These are phyloP conservation scores for Fusarium albidum DNA, from an alignment of 2,329 filamentous ascomycete species.

Conservation along the genomic window DNA sequence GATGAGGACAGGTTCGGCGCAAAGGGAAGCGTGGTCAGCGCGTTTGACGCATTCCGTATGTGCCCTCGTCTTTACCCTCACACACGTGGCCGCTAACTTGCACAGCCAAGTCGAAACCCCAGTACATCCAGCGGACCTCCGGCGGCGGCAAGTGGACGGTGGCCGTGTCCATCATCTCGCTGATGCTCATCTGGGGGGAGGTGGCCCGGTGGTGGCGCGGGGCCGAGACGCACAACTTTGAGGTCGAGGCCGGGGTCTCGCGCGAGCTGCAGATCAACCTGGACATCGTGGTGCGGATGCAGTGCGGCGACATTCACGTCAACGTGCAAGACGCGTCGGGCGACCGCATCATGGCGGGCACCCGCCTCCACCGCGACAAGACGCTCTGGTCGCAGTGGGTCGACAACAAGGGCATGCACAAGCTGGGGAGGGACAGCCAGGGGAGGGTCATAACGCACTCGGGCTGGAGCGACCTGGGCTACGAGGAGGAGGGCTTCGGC, in stretches of 20 bases:
- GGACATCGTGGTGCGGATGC: constrained; percentile 91
- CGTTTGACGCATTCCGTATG: constrained; percentile 97
- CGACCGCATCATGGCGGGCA: constrained; percentile 86
- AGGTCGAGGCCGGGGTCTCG: constrained; percentile 89
- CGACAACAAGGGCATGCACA: constrained; percentile 71
- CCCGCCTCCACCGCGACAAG: constrained; percentile 75
- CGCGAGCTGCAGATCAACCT: constrained; percentile 93
- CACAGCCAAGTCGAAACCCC: constrained; percentile 91
- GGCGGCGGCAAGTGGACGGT: constrained; percentile 96
- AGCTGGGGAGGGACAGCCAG: constrained; percentile 62
- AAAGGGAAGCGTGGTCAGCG: constrained; percentile 73
- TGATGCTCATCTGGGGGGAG: constrained; percentile 80
- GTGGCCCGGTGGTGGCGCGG: constrained; percentile 84
- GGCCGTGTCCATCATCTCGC: constrained; percentile 77
- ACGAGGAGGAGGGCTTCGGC: constrained; percentile 71
- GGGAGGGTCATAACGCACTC: constrained; percentile 65
- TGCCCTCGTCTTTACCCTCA: constrained; percentile 4
- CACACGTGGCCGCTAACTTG: no score
- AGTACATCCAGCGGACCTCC: constrained; percentile 84
- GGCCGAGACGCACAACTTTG: constrained; percentile 86
- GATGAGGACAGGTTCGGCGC: constrained; percentile 84
- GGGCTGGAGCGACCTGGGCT: constrained; percentile 57
- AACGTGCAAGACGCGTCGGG: constrained; percentile 97
- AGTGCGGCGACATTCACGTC: constrained; percentile 86
- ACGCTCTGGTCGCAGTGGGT: constrained; percentile 88